Percentiles rank a stretch among this genome's conserved stretches.
Conservation (phyloP, 331 rosid species). For the Malus hybrid region DNA sequence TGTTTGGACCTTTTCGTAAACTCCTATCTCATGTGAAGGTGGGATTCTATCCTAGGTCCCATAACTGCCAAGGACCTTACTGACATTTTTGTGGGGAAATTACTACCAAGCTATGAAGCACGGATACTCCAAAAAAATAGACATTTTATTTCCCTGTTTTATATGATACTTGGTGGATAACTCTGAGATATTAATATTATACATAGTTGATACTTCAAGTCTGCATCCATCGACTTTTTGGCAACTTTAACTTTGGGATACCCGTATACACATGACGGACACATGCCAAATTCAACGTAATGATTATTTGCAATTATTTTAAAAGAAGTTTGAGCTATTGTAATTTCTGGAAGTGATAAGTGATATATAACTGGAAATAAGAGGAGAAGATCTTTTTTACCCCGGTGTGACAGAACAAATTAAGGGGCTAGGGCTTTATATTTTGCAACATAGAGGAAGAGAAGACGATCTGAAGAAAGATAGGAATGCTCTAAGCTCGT, state of each 20-base stretch:
- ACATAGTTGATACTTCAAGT: neutral
- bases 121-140: neutral
- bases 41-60: neutral
- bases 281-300: neutral
- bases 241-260: neutral
- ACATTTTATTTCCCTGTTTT: neutral
- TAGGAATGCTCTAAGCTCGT: neutral
- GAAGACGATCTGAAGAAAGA: neutral
- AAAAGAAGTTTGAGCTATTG: neutral
- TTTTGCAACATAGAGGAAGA: neutral
- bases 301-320: neutral
- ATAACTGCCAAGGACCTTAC: neutral
- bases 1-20: neutral
- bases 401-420: neutral
- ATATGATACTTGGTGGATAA: neutral
- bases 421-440: neutral
- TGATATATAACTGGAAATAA: neutral
- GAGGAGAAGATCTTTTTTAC: neutral
- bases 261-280: neutral
- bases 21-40: neutral
- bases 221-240: neutral
- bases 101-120: neutral
- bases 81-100: neutral
- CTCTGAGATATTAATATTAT: neutral
- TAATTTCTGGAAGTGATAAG: neutral